These are phyloP conservation scores for Ceratocystis variospora DNA, from an alignment of 2,329 filamentous ascomycete genomes.

Conservation along the genomic window DNA sequence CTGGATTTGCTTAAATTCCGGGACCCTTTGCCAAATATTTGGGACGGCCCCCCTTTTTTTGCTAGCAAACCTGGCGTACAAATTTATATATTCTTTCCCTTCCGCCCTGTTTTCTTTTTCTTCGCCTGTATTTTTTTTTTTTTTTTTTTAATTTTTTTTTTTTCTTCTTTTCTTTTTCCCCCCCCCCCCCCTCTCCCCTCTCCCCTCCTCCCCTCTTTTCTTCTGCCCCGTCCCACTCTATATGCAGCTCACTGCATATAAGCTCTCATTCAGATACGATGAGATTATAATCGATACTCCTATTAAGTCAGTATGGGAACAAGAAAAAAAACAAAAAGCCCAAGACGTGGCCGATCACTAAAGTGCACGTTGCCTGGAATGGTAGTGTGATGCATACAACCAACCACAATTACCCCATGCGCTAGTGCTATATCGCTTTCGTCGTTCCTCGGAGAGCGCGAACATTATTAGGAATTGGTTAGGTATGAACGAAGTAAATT, in stretches of 20 bases:
- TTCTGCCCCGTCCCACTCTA: too few species aligned
- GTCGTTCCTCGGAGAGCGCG: not conserved
- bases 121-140: too few species aligned
- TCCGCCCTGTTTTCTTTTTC: not conserved
- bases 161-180: too few species aligned
- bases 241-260: too few species aligned
- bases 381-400: not conserved
- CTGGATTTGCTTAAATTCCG: conserved; percentile 71
- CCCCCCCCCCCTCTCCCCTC: too few species aligned
- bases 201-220: too few species aligned
- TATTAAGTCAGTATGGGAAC: not conserved
- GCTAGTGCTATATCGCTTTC: not conserved
- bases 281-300: not conserved
- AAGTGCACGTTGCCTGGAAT: not conserved
- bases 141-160: too few species aligned
- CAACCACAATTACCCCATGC: not conserved
- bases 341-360: not conserved
- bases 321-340: not conserved
- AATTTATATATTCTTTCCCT: not conserved
- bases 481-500: not conserved
- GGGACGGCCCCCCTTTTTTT: conserved; percentile 13
- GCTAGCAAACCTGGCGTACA: not conserved
- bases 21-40: conserved; percentile 41
- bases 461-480: not conserved
- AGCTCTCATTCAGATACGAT: not conserved